phyloP scores from a whole-genome alignment of 129 eudicot species.

The Tanacetum coccineum region DNA sequence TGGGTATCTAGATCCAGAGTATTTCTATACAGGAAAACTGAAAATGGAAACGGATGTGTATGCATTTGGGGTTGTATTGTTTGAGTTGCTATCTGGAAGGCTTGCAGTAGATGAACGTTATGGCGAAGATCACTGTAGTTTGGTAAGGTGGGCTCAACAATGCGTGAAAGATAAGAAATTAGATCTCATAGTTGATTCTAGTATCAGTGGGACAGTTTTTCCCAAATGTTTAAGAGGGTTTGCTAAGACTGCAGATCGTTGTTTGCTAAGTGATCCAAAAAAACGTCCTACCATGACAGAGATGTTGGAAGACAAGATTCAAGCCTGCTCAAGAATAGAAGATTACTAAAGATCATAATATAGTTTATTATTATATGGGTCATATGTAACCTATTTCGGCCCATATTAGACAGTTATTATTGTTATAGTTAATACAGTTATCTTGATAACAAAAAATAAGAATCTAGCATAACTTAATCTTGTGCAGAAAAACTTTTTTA shows the following conservation, averaged over 20 bases:
- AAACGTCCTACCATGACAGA: too few species aligned
- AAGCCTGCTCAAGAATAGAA: too few species aligned
- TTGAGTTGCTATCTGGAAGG: slow-evolving; percentile 44
- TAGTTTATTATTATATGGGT: too few species aligned
- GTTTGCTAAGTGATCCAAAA: too few species aligned
- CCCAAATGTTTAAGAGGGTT: slow-evolving; percentile 26
- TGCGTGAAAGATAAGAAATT: slow-evolving; percentile 28
- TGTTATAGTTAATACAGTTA: too few species aligned
- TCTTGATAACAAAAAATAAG: too few species aligned
- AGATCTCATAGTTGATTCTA: slow-evolving; percentile 30
- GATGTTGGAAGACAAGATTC: too few species aligned
- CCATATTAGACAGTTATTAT: too few species aligned
- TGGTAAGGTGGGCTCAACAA: slow-evolving; percentile 29
- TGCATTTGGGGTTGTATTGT: slow-evolving; percentile 45
- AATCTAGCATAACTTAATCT: too few species aligned
- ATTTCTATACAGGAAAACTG: slow-evolving; percentile 26
- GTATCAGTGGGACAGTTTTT: slow-evolving; percentile 22
- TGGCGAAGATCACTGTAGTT: slow-evolving; percentile 35
- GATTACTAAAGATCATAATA: too few species aligned
- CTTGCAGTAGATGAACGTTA: slow-evolving; percentile 30
- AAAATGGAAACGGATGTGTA: slow-evolving; percentile 34
- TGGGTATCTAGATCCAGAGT: slow-evolving; percentile 37
- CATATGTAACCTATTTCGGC: too few species aligned
- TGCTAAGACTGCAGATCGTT: slow-evolving; percentile 22
- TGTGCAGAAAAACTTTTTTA: too few species aligned